These are phyloP conservation scores for Zizania latifolia DNA, from an alignment of 176 grass and related monocot species.

Conservation along the genomic window DNA sequence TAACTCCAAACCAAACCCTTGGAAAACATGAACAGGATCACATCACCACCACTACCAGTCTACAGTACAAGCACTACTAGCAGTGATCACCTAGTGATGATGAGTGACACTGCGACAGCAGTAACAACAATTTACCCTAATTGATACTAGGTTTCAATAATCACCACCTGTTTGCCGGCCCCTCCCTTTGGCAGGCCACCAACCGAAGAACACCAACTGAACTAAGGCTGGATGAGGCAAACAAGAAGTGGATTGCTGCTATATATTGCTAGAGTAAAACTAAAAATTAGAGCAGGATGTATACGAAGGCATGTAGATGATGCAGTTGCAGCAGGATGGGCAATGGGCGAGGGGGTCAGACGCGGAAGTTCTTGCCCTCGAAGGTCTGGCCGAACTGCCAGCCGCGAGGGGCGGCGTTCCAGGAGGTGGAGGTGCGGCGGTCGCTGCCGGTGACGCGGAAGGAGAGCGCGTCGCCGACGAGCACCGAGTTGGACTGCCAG, in stretches of 20 bases:
- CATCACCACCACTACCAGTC: not conserved
- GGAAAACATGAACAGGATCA: not conserved
- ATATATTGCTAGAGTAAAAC: not conserved
- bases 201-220: not conserved
- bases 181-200: not conserved
- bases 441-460: constrained; percentile 75
- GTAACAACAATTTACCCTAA: not conserved
- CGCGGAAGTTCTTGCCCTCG: constrained; percentile 75
- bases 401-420: constrained; percentile 45
- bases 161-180: not conserved
- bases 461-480: constrained; percentile 61
- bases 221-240: too few species aligned
- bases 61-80: not conserved
- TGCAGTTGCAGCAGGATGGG: too few species aligned
- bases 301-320: not conserved
- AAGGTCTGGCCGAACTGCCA: constrained; percentile 88
- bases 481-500: constrained; percentile 69
- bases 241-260: not conserved
- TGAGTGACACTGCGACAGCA: too few species aligned
- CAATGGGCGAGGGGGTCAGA: constrained; percentile 19
- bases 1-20: not conserved
- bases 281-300: too few species aligned
- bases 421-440: constrained; percentile 59
- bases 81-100: not conserved
- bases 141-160: not conserved